These are phyloP conservation scores for Helianthus tuberosus DNA, from an alignment of 129 eudicot genomes.

Conservation along the genomic window DNA sequence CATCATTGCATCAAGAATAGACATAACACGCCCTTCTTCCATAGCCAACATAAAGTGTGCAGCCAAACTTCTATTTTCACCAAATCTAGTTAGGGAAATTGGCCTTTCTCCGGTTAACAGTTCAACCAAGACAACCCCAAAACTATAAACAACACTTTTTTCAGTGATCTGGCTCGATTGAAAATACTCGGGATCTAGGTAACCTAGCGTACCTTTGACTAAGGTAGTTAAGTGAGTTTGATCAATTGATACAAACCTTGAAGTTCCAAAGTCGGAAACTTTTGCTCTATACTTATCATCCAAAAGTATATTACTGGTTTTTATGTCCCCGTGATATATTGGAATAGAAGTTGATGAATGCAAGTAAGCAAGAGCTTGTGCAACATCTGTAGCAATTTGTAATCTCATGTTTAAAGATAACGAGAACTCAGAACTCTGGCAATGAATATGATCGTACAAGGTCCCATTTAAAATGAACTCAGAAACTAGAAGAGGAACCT, in stretches of 20 bases:
- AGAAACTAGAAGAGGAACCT: conserved; percentile 32
- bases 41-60: conserved; percentile 17
- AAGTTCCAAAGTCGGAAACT: conserved; percentile 37
- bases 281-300: conserved; percentile 38
- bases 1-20: conserved; percentile 20
- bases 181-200: conserved; percentile 35
- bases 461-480: conserved; percentile 38
- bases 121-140: conserved; percentile 33
- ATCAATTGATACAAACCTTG: conserved; percentile 24
- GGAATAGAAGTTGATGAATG: conserved; percentile 29
- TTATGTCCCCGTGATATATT: conserved; percentile 33
- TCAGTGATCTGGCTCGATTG: conserved; percentile 26
- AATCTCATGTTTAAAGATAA: conserved; percentile 21
- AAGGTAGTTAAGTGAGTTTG: conserved; percentile 32
- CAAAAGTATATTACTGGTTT: conserved; percentile 35
- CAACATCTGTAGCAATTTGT: conserved; percentile 32
- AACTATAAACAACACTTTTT: conserved; percentile 34
- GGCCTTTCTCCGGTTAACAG: conserved; percentile 27
- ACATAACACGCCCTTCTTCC: conserved; percentile 22
- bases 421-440: neutral
- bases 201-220: conserved; percentile 35
- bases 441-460: conserved; percentile 26
- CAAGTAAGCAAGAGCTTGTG: conserved; percentile 24
- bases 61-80: conserved; percentile 13
- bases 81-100: conserved; percentile 10